Conservation (phyloP, 768 basidiomycete genomes). For the Amanita rubescens region DNA sequence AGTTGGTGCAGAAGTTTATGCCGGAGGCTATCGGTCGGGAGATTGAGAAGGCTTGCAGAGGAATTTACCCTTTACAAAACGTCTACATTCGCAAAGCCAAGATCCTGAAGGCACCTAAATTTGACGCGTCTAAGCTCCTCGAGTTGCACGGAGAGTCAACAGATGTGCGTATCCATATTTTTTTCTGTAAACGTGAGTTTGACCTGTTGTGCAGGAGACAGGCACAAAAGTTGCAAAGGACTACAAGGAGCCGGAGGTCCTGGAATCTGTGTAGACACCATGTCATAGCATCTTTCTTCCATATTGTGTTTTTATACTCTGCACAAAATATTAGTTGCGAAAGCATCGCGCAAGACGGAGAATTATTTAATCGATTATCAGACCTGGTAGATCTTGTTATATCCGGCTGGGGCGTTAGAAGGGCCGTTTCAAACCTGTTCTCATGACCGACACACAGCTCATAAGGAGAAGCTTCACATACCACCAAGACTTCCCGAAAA, state of each 20-base stretch:
- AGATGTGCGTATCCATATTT: slow-evolving; percentile 54
- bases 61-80: slow-evolving; percentile 98
- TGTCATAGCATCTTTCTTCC: slow-evolving; percentile 28
- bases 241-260: slow-evolving; percentile 96
- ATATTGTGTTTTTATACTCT: slow-evolving; percentile 20
- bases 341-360: slow-evolving; percentile 8
- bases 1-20: slow-evolving; percentile 96
- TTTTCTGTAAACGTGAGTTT: background rate
- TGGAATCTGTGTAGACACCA: slow-evolving; percentile 76
- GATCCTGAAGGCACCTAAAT: slow-evolving; percentile 97
- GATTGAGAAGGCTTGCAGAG: slow-evolving; percentile 95
- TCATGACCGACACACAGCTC: slow-evolving; percentile 72
- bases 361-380: background rate
- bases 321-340: slow-evolving; percentile 21
- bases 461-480: slow-evolving; percentile 52
- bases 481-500: slow-evolving; percentile 83
- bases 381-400: too few species aligned
- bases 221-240: slow-evolving; percentile 91
- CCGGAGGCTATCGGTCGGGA: slow-evolving; percentile 98
- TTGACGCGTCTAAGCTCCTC: slow-evolving; percentile 90
- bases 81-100: slow-evolving; percentile 99
- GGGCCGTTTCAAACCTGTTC: background rate
- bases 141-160: slow-evolving; percentile 95
- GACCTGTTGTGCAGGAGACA: slow-evolving; percentile 58
- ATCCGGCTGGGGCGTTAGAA: background rate